These are phyloP conservation scores for Zasmidium citrigriseum DNA, from an alignment of 2,329 filamentous ascomycete genomes.

Conservation along the genomic window DNA sequence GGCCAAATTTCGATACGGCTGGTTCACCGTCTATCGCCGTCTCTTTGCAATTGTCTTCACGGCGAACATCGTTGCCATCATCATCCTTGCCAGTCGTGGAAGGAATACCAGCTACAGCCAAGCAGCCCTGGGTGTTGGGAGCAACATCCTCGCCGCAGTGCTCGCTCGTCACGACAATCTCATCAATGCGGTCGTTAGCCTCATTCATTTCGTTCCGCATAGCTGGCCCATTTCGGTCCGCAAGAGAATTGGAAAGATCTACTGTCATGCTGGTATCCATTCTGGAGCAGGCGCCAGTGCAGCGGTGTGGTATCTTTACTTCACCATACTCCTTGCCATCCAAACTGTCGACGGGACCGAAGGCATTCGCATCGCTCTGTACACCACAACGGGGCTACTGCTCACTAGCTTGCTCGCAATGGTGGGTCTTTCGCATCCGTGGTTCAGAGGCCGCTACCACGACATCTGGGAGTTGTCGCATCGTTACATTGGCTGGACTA, in stretches of 20 bases:
- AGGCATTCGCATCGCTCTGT: conserved; percentile 31
- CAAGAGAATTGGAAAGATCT: conserved; percentile 38
- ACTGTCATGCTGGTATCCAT: conserved; percentile 42
- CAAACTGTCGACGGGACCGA: conserved; percentile 17
- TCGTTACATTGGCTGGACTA: conserved; percentile 70
- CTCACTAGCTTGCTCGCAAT: conserved; percentile 61
- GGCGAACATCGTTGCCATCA: conserved; percentile 27
- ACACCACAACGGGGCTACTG: conserved; percentile 60
- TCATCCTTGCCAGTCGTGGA: background rate
- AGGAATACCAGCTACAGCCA: conserved; percentile 21
- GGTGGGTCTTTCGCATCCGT: conserved; percentile 63
- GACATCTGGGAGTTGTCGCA: conserved; percentile 71
- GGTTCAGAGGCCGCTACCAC: conserved; percentile 63
- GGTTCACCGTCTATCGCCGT: conserved; percentile 29
- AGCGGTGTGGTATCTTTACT: conserved; percentile 44
- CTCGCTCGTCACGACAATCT: conserved; percentile 41
- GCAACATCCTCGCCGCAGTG: conserved; percentile 35
- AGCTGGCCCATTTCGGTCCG: conserved; percentile 37
- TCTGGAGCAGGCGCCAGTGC: conserved; percentile 37
- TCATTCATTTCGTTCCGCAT: conserved; percentile 32
- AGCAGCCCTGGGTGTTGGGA: conserved; percentile 32
- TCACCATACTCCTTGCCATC: conserved; percentile 32
- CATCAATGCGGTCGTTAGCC: conserved; percentile 39
- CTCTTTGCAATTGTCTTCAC: conserved; percentile 29
- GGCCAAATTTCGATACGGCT: conserved; percentile 27